phyloP scores from a whole-genome alignment of 495 filamentous ascomycete species.

The Penicillium lividum region DNA sequence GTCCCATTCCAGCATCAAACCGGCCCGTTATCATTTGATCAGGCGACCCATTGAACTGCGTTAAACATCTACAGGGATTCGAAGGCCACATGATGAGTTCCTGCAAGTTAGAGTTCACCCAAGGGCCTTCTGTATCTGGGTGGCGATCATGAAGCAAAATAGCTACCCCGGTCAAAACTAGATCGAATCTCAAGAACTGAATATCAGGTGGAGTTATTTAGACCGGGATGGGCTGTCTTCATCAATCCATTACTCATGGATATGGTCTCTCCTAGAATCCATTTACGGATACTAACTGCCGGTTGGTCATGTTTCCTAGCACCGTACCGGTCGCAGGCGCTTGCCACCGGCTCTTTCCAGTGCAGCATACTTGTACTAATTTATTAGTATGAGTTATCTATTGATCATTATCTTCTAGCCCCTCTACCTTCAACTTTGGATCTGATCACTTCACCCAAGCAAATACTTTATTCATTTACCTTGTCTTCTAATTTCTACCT shows the following conservation, averaged over 20 bases:
- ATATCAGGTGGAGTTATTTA: slow-evolving; percentile 10
- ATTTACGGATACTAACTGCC: slow-evolving; percentile 4
- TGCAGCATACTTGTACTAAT: slow-evolving; percentile 7
- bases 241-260: slow-evolving; percentile 15
- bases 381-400: slow-evolving; percentile 1
- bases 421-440: slow-evolving; percentile 14
- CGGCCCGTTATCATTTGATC: slow-evolving; percentile 1
- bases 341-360: slow-evolving; percentile 27
- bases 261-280: neutral
- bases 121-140: neutral
- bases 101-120: slow-evolving; percentile 1
- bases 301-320: slow-evolving; percentile 2
- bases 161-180: neutral
- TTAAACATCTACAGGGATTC: neutral
- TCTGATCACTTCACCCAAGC: neutral
- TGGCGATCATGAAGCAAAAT: neutral
- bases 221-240: slow-evolving; percentile 5
- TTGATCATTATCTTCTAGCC: slow-evolving; percentile 10
- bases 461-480: neutral
- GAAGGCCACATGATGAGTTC: slow-evolving; percentile 5
- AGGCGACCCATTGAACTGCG: neutral
- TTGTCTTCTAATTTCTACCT: neutral
- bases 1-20: neutral
- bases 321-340: slow-evolving; percentile 29
- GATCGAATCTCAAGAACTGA: slow-evolving; percentile 3